phyloP scores from a whole-genome alignment of 108 stramenopile species.

The Nitzschia sp. region DNA sequence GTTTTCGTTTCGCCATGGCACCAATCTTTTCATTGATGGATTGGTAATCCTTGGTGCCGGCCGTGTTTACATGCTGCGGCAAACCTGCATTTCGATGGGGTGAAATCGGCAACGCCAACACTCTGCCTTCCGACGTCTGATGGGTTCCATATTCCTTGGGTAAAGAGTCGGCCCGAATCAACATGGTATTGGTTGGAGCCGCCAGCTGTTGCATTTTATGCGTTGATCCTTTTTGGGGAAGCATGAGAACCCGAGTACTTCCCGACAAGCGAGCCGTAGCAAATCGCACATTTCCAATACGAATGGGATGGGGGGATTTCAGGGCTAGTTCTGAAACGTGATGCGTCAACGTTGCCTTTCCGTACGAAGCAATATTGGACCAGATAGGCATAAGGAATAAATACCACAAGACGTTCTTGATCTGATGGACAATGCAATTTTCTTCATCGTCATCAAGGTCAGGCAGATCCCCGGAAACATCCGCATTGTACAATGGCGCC shows the following conservation, averaged over 20 bases:
- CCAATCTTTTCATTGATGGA: conserved; percentile 45
- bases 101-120: conserved; percentile 28
- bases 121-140: conserved; percentile 15
- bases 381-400: conserved; percentile 69
- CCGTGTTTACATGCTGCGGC: background rate
- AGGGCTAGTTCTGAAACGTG: conserved; percentile 61
- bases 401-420: conserved; percentile 61
- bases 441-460: conserved; percentile 9
- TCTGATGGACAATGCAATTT: background rate
- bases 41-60: background rate
- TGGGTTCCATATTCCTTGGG: conserved; percentile 11
- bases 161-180: conserved; percentile 33
- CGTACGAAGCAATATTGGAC: conserved; percentile 58
- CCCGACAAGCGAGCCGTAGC: conserved; percentile 18
- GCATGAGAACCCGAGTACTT: conserved; percentile 31
- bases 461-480: conserved; percentile 9
- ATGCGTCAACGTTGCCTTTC: conserved; percentile 45
- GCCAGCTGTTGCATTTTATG: background rate
- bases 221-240: conserved; percentile 11
- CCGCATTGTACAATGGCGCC: conserved; percentile 22
- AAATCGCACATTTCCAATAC: conserved; percentile 63
- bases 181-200: conserved; percentile 12
- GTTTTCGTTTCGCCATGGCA: conserved; percentile 24
- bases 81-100: background rate
- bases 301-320: conserved; percentile 78